Evolutionary conservation across 2,329 filamentous ascomycete genomes (phyloP).

Genomic region (Aspergillus costaricaensis): DNA sequence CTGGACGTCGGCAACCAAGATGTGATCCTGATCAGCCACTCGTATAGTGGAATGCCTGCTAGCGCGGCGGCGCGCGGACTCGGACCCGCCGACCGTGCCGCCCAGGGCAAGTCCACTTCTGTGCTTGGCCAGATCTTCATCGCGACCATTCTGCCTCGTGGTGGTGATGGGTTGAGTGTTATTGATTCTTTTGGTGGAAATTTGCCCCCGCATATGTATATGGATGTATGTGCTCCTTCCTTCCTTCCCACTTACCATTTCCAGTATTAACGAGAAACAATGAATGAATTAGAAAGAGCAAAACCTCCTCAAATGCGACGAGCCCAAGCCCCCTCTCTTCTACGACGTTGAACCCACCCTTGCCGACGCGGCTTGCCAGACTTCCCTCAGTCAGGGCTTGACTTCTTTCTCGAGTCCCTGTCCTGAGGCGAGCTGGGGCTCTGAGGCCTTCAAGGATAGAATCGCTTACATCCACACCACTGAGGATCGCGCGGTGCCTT

Average conservation of each 20-base stretch:
- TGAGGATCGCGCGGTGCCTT: constrained; percentile 1
- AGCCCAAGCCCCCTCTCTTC: not conserved
- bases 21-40: constrained; percentile 10
- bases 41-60: constrained; percentile 6
- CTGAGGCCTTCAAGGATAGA: not conserved
- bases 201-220: constrained; percentile 1
- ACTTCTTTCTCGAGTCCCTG: not conserved
- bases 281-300: not conserved
- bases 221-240: not conserved
- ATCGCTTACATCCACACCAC: constrained; percentile 1
- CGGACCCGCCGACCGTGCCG: not conserved
- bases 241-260: not conserved
- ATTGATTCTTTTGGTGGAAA: constrained; percentile 3
- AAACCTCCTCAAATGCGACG: not conserved
- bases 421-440: not conserved
- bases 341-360: not conserved
- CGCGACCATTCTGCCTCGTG: not conserved
- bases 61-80: constrained; percentile 5
- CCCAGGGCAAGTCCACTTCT: not conserved
- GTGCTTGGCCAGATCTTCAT: constrained; percentile 3
- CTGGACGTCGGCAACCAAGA: constrained; percentile 3
- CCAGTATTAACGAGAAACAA: too few species aligned
- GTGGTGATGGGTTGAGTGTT: not conserved
- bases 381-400: not conserved
- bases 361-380: not conserved